Evolutionary conservation across 2,329 filamentous ascomycete species (phyloP), one percentile per base, ranked within the genome.

Genomic region (Knoxdaviesia capensis): DNA sequence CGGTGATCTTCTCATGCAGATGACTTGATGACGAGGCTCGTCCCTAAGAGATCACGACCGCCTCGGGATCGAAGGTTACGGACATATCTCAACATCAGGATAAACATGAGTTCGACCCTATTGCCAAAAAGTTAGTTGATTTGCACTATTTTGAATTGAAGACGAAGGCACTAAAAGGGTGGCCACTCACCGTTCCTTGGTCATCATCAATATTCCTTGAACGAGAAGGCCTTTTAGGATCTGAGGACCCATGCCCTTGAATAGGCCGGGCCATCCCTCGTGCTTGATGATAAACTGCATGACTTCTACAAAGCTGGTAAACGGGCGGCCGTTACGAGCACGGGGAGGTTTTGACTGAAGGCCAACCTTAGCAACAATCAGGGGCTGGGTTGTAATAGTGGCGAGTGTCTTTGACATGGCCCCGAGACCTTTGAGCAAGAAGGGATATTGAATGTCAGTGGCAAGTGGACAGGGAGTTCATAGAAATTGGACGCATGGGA

Each of bases 201-300:
- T 90, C 86, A 94, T 98, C 90, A 98, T 98, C 35, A 98, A 66
- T 43, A 98, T 75, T 40, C 90, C 90, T 56, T 98, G 90, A 3
- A 98, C 90, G 40, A 98, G 57, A 41, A 98, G 62, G 1, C 90
- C 90, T 62, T 98, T 98, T 45, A 86, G 60, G 41, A 98, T 81
- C 59, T 98, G 90, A 3, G 90, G 90, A 0, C 76, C 86, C 50
- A 98, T 94, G 36, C 90, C 90, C 64, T 98, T 98, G 68, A 96
- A 98, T 1, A 98, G 68, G n/a, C 80, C 80, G 8, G 79, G 53
- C 1, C 72, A 57, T 4, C 90, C 90, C 56, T 98, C 90, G 47
- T 94, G 77, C 53, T 93, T 67, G 43, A 94, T 63, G 50, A 98
- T 94, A 57, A 92, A 96, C 47, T 69, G 68, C 85, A 98, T 94